These are phyloP conservation scores for Colletotrichum sp. DNA, from an alignment of 2,329 filamentous ascomycete species.

Conservation along the genomic window DNA sequence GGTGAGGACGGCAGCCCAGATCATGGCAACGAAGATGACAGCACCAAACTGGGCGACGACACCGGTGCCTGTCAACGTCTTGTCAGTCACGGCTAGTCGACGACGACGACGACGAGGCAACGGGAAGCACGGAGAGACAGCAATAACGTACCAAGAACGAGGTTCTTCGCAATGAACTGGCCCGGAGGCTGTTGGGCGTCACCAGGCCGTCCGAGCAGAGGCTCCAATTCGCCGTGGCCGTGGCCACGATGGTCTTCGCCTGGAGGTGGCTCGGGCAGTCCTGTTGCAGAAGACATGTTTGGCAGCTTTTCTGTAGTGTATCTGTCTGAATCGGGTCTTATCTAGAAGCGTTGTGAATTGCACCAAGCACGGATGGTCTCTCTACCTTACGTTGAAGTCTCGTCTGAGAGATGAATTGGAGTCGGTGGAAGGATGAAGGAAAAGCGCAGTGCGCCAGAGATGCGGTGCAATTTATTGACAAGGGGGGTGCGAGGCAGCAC, in stretches of 20 bases:
- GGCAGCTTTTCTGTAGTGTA: not conserved
- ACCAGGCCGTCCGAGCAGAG: constrained; percentile 62
- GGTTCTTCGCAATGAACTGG: constrained; percentile 70
- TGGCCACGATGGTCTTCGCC: constrained; percentile 24
- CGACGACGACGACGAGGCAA: constrained; percentile 27
- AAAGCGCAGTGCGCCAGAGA: not conserved
- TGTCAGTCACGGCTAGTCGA: not conserved
- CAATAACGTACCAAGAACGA: constrained; percentile 72
- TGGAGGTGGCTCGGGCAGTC: constrained; percentile 60
- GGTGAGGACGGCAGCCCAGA: constrained; percentile 80
- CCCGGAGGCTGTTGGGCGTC: constrained; percentile 75
- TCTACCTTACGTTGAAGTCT: not conserved
- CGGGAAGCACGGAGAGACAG: constrained; percentile 43
- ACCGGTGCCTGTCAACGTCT: constrained; percentile 69
- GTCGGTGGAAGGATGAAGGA: not conserved
- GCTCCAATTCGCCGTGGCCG: constrained; percentile 43
- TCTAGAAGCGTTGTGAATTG: not conserved
- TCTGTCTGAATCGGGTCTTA: not conserved
- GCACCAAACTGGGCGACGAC: constrained; percentile 80
- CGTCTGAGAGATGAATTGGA: not conserved
- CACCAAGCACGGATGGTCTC: not conserved
- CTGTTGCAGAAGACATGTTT: constrained; percentile 72
- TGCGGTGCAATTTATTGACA: not conserved
- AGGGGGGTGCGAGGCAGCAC: not conserved
- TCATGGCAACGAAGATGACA: constrained; percentile 74